These are phyloP conservation scores for Peniophora sp. DNA, from an alignment of 1,284 basidiomycete genomes.

Conservation along the genomic window DNA sequence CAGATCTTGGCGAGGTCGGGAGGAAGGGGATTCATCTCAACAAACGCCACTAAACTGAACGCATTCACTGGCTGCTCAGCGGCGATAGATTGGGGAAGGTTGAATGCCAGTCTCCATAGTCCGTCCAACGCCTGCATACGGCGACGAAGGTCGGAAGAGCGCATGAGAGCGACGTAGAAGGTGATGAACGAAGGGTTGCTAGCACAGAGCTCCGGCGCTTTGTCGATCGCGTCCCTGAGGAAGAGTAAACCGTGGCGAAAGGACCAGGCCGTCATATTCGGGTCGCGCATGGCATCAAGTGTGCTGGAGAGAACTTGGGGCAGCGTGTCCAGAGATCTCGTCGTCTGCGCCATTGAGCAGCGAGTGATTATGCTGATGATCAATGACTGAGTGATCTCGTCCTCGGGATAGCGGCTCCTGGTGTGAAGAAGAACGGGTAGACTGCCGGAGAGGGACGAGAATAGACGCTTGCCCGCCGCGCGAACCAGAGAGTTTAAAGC, in stretches of 20 bases:
- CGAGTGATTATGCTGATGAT: conserved; percentile 7
- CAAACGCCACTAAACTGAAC: not conserved
- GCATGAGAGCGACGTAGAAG: conserved; percentile 4
- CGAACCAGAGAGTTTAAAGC: conserved; percentile 3
- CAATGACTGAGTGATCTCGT: conserved; percentile 1
- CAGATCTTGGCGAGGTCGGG: not conserved
- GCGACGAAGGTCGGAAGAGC: conserved; percentile 1
- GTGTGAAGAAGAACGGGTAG: conserved; percentile 1
- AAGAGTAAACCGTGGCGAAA: conserved; percentile 6
- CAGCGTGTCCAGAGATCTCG: not conserved
- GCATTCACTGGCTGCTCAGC: not conserved
- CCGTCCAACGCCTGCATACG: conserved; percentile 1
- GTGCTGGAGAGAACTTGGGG: not conserved
- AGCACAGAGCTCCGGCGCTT: not conserved
- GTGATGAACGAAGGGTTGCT: conserved; percentile 4
- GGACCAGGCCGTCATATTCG: conserved; percentile 2
- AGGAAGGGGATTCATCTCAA: conserved; percentile 1
- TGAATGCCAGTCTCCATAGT: not conserved
- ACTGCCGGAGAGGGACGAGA: not conserved
- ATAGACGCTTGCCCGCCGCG: not conserved
- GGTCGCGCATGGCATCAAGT: conserved; percentile 4
- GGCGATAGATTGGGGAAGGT: not conserved
- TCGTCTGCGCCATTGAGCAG: not conserved
- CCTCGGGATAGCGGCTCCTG: conserved; percentile 4
- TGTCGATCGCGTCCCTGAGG: not conserved